phyloP scores from a whole-genome alignment of 2,329 filamentous ascomycete species.

The Epichloe amarillans region DNA sequence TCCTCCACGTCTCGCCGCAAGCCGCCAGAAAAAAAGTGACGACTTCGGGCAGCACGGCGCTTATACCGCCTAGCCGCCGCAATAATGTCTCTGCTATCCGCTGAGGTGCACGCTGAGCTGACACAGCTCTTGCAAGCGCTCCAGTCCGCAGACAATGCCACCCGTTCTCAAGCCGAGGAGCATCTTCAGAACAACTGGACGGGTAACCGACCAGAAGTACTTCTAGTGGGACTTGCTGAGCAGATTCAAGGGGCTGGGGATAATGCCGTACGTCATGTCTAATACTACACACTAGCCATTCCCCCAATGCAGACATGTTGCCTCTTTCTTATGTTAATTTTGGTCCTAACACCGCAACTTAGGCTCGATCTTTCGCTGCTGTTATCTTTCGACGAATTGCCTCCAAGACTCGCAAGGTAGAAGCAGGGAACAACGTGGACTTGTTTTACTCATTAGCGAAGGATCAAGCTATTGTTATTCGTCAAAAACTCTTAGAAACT shows the following conservation, averaged over 20 bases:
- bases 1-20: not conserved
- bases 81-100: slow-evolving; percentile 66
- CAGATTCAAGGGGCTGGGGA: slow-evolving; percentile 73
- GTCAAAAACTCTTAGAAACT: slow-evolving; percentile 69
- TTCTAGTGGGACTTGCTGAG: slow-evolving; percentile 89
- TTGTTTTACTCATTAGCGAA: slow-evolving; percentile 69
- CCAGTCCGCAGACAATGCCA: slow-evolving; percentile 76
- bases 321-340: not conserved
- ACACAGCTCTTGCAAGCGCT: slow-evolving; percentile 76
- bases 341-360: slow-evolving; percentile 6
- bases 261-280: slow-evolving; percentile 40
- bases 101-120: slow-evolving; percentile 75
- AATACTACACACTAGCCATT: not conserved
- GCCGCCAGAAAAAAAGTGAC: slow-evolving; percentile 4
- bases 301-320: not conserved
- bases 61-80: slow-evolving; percentile 12
- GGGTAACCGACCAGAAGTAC: slow-evolving; percentile 62
- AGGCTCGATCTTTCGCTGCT: slow-evolving; percentile 78
- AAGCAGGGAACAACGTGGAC: slow-evolving; percentile 59
- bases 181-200: slow-evolving; percentile 89
- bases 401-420: slow-evolving; percentile 71
- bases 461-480: slow-evolving; percentile 64
- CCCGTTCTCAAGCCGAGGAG: slow-evolving; percentile 78
- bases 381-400: slow-evolving; percentile 92
- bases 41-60: slow-evolving; percentile 11